Evolutionary conservation across 2,329 filamentous ascomycete species (phyloP), one percentile per base, ranked within the genome.

Genomic region (Teratosphaeria epicoccoides): DNA sequence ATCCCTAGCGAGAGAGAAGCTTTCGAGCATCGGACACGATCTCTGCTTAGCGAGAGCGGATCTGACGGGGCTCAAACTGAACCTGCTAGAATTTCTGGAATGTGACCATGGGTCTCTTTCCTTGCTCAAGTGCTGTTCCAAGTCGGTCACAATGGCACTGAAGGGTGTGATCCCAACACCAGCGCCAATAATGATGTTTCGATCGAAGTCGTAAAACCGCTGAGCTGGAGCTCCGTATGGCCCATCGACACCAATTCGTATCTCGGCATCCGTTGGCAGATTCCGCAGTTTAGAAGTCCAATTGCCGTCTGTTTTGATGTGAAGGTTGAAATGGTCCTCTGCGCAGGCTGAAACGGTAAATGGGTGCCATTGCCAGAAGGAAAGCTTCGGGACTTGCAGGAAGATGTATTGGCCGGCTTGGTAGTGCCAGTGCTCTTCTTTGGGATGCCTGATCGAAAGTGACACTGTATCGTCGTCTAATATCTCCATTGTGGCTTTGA

Each of bases 81-180:
- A 17, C 33, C 17, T 6, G 45, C 52, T 44, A 17, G 49, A 51
- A 6, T 29, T 46, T 22, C 52, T 17, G 6, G 50, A 40, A 17
- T 48, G 25, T 1, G 40, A 44, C 61, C 61, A 63, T 10, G 61
- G 59, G 37, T 62, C 60, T 40, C 51, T 49, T 6, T 49, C 24
- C 22, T 59, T 54, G n/a, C 49, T 53, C 49, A 54, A 57, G 40
- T 56, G 59, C 26, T 70, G 68, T 61, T 80, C 76, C 0, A 81
- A 64, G 52, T 81, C 77, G 1, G 75, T 75, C 1, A 81, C 65
- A 23, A 81, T 78, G 0, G 75, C 78, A 0, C 76, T 77, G 53
- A 80, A 81, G 0, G 78, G 78, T 0, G 78, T 81, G 2, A 81
- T 74, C 6, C 78, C 78, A 10, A 81, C 80, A 0, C 78, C 78